phyloP scores from a whole-genome alignment of 2,329 filamentous ascomycete species.

The Trichoderma brevicompactum region DNA sequence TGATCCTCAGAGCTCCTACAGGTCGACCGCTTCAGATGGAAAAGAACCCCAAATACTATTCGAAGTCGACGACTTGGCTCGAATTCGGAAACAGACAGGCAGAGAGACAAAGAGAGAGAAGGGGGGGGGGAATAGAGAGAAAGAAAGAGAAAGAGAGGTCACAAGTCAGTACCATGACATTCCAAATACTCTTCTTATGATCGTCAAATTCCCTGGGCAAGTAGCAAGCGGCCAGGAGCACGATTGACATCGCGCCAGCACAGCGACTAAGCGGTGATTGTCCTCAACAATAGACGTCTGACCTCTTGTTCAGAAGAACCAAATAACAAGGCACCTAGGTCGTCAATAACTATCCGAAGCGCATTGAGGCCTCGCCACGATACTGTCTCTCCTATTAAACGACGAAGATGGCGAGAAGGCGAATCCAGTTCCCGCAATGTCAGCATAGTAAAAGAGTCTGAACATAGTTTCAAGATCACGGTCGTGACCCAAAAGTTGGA shows the following conservation, averaged over 20 bases:
- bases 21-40: constrained; percentile 40
- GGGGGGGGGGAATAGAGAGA: too few relatives aligned
- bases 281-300: constrained; percentile 36
- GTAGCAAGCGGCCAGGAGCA: constrained; percentile 52
- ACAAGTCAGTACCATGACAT: constrained; percentile 41
- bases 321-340: constrained; percentile 32
- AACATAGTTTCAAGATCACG: constrained; percentile 45
- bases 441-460: constrained; percentile 48
- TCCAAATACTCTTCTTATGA: constrained; percentile 41
- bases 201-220: constrained; percentile 49
- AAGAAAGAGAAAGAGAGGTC: constrained; percentile 37
- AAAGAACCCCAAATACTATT: constrained; percentile 43
- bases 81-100: constrained; percentile 32
- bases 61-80: constrained; percentile 43
- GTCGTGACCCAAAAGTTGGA: constrained; percentile 44
- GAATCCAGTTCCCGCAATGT: constrained; percentile 49
- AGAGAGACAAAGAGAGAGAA: too few relatives aligned
- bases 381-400: constrained; percentile 41
- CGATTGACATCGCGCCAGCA: constrained; percentile 39
- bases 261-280: constrained; percentile 38
- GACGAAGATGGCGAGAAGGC: constrained; percentile 48
- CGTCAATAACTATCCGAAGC: constrained; percentile 42
- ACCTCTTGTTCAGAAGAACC: constrained; percentile 34
- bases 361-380: constrained; percentile 41
- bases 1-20: constrained; percentile 29